These are phyloP conservation scores for Halenospora varia DNA, from an alignment of 495 filamentous ascomycete species.

Conservation along the genomic window DNA sequence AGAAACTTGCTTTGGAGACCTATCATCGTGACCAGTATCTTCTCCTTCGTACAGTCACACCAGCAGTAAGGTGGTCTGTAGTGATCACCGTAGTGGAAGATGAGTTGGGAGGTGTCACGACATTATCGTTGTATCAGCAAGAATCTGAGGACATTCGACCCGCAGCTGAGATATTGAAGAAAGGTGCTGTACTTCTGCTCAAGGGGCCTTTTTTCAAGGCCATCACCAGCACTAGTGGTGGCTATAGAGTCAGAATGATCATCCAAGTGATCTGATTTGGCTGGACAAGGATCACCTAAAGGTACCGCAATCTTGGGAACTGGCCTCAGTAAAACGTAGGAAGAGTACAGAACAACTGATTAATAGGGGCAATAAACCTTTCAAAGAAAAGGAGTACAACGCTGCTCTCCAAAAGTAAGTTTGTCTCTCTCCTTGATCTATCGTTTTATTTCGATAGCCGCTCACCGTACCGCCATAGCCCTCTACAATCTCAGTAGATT, in stretches of 20 bases:
- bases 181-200: neutral
- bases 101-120: neutral
- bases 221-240: neutral
- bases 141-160: neutral
- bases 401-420: conserved; percentile 2
- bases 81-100: neutral
- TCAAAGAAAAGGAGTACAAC: conserved; percentile 20
- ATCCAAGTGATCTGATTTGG: neutral
- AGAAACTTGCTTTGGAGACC: neutral
- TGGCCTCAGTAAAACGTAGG: neutral
- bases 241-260: neutral
- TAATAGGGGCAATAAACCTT: conserved; percentile 28
- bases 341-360: conserved; percentile 13
- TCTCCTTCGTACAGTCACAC: neutral
- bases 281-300: neutral
- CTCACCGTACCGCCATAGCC: neutral
- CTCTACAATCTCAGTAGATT: conserved; percentile 22
- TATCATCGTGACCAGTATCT: neutral
- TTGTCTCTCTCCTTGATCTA: too few relatives aligned
- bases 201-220: neutral
- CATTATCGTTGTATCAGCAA: neutral
- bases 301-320: neutral
- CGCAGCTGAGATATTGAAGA: neutral
- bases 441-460: too few relatives aligned
- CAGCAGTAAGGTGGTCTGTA: neutral